These are phyloP conservation scores for Iberis pinnata DNA, from an alignment of 345 rosid genomes.

Conservation along the genomic window DNA sequence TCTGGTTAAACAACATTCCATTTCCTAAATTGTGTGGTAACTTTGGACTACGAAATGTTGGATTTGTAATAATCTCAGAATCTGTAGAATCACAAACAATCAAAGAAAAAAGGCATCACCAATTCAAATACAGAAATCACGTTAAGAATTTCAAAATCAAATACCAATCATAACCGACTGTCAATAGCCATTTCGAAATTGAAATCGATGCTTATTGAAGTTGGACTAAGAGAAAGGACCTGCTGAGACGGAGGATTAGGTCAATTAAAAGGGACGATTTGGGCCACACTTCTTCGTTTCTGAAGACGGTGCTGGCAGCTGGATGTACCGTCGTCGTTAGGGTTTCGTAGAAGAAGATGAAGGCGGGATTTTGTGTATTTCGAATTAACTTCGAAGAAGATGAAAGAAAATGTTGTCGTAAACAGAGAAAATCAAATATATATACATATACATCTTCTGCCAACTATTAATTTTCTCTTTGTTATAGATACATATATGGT, in stretches of 20 bases:
- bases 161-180: background rate
- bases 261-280: background rate
- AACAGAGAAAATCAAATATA: background rate
- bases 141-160: background rate
- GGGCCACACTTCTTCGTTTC: background rate
- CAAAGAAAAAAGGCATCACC: background rate
- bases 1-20: conserved; percentile 14
- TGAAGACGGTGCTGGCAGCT: background rate
- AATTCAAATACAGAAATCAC: background rate
- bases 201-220: conserved; percentile 5
- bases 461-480: no score
- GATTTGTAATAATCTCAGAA: conserved; percentile 1
- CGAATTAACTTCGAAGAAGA: conserved; percentile 14
- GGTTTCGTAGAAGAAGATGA: conserved; percentile 14
- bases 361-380: conserved; percentile 30
- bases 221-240: background rate
- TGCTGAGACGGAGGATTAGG: conserved; percentile 9
- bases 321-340: conserved; percentile 10
- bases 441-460: no score
- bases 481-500: no score
- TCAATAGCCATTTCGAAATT: no score
- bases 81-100: conserved; percentile 17
- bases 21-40: background rate
- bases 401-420: background rate
- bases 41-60: background rate